Base-by-base conservation (phyloP, 768 basidiomycete genomes). In the Xerocomus brunneocitrinus region DNA sequence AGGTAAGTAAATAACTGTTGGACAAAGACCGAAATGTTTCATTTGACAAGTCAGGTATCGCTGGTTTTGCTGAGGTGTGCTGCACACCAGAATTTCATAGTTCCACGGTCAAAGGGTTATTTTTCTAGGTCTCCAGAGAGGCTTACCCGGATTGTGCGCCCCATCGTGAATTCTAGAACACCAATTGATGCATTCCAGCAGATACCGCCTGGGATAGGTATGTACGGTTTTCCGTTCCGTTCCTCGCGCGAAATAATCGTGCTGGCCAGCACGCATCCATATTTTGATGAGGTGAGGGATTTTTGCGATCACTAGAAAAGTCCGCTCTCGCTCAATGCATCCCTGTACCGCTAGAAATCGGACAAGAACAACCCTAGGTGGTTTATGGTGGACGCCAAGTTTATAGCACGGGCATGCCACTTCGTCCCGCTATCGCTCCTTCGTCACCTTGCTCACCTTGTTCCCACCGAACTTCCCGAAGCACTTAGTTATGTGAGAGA, bases 121-220 rank as follows among this genome's bases (percentile, higher is more conserved):
- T 34, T 8, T 47, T 47, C 38, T 45, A 91, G 83, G 84, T 95
- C 8, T 77, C 78, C 30, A 90, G 83, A 67, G 87, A 89, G 66
- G 90, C 91, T 6, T 95, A 95, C 69, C 90, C 93, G 19, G 94
- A 98, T 66, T 79, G 91, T 93, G 70, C 73, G 90, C 22, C 14
- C 49, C 19, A 30, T 38, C 12, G 12, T 28, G 10, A 22, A 50
- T 52, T 44, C 58, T 49, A 48, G 39, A 44, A 54, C 46, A 22
- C 41, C 3, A 13, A 43, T 61, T 65, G 42, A 63, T 34, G 5
- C 19, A 14, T 10, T 36, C 27, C 12, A 50, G 44, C 54, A 95
- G 93, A 89, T 60, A 92, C 93, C 4, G 91, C 93, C 32, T 95
- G 91, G 90, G 91, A 95, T 64, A 64, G 80, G 91, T 90, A 63